phyloP scores from a whole-genome alignment of 352 stramenopile species.

The Phytophthora nicotianae region DNA sequence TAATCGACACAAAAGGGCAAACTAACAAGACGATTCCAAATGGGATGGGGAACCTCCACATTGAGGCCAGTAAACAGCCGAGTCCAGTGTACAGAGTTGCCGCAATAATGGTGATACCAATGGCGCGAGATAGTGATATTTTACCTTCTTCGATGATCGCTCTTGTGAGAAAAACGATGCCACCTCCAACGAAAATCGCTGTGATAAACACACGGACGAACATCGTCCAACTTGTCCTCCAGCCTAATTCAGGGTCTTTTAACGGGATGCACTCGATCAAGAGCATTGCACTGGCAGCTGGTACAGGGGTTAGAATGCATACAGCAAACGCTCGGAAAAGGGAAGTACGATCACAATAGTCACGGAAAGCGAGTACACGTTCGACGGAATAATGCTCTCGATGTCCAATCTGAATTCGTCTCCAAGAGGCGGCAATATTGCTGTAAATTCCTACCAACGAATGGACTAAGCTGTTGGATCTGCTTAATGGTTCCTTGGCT shows the following conservation, averaged over 20 bases:
- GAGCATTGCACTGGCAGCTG: constrained; percentile 10
- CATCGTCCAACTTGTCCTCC: constrained; percentile 18
- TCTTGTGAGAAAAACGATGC: constrained; percentile 16
- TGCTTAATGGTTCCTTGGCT: background rate
- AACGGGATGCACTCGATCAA: constrained; percentile 27
- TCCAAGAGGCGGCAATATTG: background rate
- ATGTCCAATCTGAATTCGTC: constrained; percentile 26
- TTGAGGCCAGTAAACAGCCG: constrained; percentile 14
- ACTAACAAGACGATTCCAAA: constrained; percentile 30
- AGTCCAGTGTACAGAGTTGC: constrained; percentile 19
- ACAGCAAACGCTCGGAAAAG: constrained; percentile 7
- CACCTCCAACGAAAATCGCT: constrained; percentile 15
- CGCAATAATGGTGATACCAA: constrained; percentile 13
- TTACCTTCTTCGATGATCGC: constrained; percentile 12
- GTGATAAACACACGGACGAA: constrained; percentile 23
- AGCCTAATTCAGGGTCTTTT: constrained; percentile 12
- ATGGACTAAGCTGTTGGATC: background rate
- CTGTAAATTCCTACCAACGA: constrained; percentile 1
- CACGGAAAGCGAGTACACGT: constrained; percentile 20
- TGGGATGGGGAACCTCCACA: constrained; percentile 35
- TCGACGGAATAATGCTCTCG: constrained; percentile 19
- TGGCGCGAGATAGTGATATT: constrained; percentile 5
- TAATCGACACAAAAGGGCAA: constrained; percentile 22
- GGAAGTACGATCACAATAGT: constrained; percentile 19
- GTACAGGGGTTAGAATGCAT: constrained; percentile 20